These are phyloP conservation scores for Xenoacremonium recifei DNA, from an alignment of 2,329 filamentous ascomycete genomes.

Conservation along the genomic window DNA sequence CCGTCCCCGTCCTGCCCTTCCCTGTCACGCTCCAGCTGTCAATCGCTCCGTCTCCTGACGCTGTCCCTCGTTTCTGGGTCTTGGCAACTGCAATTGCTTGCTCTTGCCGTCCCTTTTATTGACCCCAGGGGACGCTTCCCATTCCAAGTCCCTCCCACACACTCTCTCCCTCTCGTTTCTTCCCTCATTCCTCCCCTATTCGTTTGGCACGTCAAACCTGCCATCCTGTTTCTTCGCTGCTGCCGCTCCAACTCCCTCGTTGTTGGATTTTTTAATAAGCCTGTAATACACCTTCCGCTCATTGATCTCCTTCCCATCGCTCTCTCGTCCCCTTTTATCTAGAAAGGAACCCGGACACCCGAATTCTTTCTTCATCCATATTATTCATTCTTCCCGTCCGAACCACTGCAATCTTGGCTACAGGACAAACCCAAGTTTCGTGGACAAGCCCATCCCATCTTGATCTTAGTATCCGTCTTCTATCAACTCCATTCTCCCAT, in stretches of 20 bases:
- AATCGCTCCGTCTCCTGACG: conserved; percentile 13
- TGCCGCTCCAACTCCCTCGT: conserved; percentile 33
- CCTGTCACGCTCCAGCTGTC: background rate
- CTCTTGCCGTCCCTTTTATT: conserved; percentile 8
- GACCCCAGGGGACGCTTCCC: conserved; percentile 18
- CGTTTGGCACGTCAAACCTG: conserved; percentile 11
- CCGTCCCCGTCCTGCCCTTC: background rate
- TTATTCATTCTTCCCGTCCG: too few species aligned
- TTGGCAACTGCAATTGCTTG: background rate
- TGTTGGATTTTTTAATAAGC: conserved; percentile 31
- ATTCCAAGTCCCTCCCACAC: conserved; percentile 19
- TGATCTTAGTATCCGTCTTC: conserved; percentile 11
- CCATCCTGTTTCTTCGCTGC: conserved; percentile 24
- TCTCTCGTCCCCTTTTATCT: conserved; percentile 10
- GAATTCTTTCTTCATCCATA: too few species aligned
- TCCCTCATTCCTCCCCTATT: conserved; percentile 18
- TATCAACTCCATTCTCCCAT: conserved; percentile 23
- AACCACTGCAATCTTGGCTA: too few species aligned
- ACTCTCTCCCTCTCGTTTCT: conserved; percentile 14
- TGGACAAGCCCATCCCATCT: conserved; percentile 11
- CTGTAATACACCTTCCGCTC: conserved; percentile 20
- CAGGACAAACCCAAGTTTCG: too few species aligned
- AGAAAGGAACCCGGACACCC: conserved; percentile 1
- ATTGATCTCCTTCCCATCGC: conserved; percentile 18
- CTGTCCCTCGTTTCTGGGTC: too few species aligned